Base-by-base conservation (phyloP, 768 basidiomycete genomes). In the Rhizopogon salebrosus region DNA sequence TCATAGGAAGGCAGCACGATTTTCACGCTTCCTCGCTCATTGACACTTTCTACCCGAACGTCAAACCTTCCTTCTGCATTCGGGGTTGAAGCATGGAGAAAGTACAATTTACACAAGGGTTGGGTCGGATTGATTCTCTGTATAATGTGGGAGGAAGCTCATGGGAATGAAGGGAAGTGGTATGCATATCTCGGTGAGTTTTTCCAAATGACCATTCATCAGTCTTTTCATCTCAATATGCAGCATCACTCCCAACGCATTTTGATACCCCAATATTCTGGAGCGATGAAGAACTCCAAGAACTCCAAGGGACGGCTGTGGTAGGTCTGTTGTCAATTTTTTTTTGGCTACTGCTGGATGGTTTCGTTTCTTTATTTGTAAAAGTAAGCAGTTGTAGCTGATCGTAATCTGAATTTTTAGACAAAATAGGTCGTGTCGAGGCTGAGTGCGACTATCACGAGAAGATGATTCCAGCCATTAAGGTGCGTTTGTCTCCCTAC, bases 231-330 rank as follows among this genome's bases (percentile, higher is more conserved):
- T 22, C 13, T 45, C 27, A 31, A 22, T 41, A 14, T 16, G 31
- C n/a, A 46, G 89, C 69, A 24, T 78, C 77, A 14, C 76, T 98
- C 54, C 95, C 95, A 0, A 73, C 62, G 11, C 55, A 59, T 11
- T 98, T 98, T 64, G 79, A 87, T 58, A 95, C 94, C 0, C 92
- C 93, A 0, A 98, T 99, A 90, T 95, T 98, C 64, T 98, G 97
- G 97, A 72, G 64, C 39, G 76, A 79, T 3, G 77, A 76, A 2
- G 92, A 97, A 50, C 69, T 95, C 9, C 67, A 72, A 23, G 85
- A 91, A 57, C 75, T 99, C 13, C 71, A 75, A 53, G 97, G 93
- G 0, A 95, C 93, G 40, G 80, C 84, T n/a, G 83, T 98, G 69
- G 78, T 92, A 77, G 82, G 92, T 92, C 64, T 63, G 79, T 82